These are phyloP conservation scores for Geranium rotundifolium DNA, from an alignment of 345 rosid genomes.

Conservation along the genomic window DNA sequence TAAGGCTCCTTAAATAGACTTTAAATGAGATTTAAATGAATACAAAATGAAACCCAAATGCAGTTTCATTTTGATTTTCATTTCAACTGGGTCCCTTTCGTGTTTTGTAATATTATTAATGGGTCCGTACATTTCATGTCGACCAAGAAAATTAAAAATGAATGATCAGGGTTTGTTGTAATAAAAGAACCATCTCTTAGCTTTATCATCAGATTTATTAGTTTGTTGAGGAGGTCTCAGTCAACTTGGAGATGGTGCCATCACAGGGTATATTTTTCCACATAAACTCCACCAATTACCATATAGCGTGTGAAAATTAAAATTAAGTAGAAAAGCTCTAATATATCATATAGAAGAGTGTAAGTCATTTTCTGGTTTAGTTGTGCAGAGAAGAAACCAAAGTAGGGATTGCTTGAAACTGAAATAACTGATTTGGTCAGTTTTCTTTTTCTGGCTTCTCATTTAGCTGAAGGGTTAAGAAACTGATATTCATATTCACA, in stretches of 20 bases:
- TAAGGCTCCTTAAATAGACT: conserved; percentile 4
- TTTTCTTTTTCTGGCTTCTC: too few species aligned
- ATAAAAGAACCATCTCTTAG: neutral
- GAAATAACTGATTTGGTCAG: too few species aligned
- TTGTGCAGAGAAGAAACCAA: too few species aligned
- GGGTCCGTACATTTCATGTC: neutral
- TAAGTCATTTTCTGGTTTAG: too few species aligned
- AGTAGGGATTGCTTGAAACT: too few species aligned
- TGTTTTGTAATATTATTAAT: neutral
- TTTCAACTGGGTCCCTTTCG: neutral
- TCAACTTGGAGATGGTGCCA: neutral
- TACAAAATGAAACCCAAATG: conserved; percentile 11
- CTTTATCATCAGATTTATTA: conserved; percentile 18
- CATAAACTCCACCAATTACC: too few species aligned
- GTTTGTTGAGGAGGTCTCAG: conserved; percentile 6
- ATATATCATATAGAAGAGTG: too few species aligned
- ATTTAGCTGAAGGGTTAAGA: too few species aligned
- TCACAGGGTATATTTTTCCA: neutral
- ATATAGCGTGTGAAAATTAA: too few species aligned
- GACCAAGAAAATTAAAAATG: conserved; percentile 4
- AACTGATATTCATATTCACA: too few species aligned
- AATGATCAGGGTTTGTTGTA: conserved; percentile 15
- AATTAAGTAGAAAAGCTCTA: too few species aligned
- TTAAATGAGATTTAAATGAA: conserved; percentile 18
- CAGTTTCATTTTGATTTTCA: neutral